Evolutionary conservation across 83 land plant species (phyloP).

Genomic region (Thuja plicata): DNA sequence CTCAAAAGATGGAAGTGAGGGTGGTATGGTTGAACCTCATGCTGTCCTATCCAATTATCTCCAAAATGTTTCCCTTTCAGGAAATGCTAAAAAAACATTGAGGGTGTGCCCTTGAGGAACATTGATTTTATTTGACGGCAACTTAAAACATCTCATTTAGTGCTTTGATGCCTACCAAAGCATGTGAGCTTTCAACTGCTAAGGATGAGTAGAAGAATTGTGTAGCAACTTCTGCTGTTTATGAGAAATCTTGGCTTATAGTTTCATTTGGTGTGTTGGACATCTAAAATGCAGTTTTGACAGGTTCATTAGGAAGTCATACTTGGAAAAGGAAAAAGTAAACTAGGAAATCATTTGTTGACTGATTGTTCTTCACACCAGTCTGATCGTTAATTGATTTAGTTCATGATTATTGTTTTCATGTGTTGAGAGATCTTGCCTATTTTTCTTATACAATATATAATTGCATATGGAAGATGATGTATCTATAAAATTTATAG

Average conservation of each 20-base stretch:
- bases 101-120: neutral
- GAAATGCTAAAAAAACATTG: too few relatives aligned
- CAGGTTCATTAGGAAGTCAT: neutral
- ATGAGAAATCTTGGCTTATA: neutral
- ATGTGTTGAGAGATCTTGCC: neutral
- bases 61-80: too few relatives aligned
- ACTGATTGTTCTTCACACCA: constrained; percentile 1
- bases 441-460: neutral
- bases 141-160: neutral
- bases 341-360: neutral
- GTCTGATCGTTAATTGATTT: neutral
- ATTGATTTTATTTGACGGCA: neutral
- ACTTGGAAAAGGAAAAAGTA: neutral
- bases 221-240: neutral
- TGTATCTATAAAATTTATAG: neutral
- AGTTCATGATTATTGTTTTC: constrained; percentile 8
- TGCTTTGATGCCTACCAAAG: neutral
- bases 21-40: too few relatives aligned
- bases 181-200: neutral
- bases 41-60: too few relatives aligned
- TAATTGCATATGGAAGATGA: neutral
- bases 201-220: neutral
- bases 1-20: too few relatives aligned
- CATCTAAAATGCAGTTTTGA: neutral
- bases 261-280: neutral